Percentiles rank a stretch among this genome's conserved stretches.
Conservation (phyloP, 2,329 filamentous ascomycete species). For the Rhynchosporium agropyri region DNA sequence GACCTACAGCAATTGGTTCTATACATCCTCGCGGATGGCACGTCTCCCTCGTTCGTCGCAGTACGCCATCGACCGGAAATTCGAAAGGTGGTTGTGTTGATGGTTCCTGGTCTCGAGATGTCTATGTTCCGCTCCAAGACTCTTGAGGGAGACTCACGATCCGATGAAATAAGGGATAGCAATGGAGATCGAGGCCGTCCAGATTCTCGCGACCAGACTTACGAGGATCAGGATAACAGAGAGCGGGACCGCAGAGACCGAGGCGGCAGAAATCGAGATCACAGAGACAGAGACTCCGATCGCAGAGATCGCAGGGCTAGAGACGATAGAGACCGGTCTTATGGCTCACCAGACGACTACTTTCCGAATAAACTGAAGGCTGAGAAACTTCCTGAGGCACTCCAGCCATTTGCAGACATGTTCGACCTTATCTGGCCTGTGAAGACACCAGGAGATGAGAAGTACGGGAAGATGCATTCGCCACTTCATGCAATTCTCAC, state of each 20-base stretch:
- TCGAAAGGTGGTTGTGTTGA: conserved; percentile 81
- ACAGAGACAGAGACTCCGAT: background rate
- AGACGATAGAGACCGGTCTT: conserved; percentile 27
- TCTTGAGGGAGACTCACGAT: conserved; percentile 49
- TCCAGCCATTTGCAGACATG: conserved; percentile 75
- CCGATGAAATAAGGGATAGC: conserved; percentile 17
- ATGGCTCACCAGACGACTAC: conserved; percentile 60
- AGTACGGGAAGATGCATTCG: conserved; percentile 79
- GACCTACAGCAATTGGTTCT: conserved; percentile 65
- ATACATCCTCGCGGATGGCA: conserved; percentile 68
- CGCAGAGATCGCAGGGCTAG: background rate
- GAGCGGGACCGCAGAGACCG: conserved; percentile 10
- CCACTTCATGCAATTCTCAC: conserved; percentile 84
- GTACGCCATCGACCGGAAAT: conserved; percentile 65
- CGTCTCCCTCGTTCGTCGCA: conserved; percentile 66
- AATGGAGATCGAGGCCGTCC: conserved; percentile 10
- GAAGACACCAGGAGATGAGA: conserved; percentile 83
- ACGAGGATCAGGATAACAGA: background rate
- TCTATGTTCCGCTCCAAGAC: conserved; percentile 67
- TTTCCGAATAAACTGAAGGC: conserved; percentile 57
- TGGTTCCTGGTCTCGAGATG: conserved; percentile 89
- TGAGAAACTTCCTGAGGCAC: conserved; percentile 53
- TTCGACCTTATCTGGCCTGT: conserved; percentile 91
- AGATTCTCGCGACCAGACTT: background rate
- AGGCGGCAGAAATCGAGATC: conserved; percentile 13